Evolutionary conservation across 2,329 filamentous ascomycete species (phyloP).

Genomic region (Coniochaeta prunicola): DNA sequence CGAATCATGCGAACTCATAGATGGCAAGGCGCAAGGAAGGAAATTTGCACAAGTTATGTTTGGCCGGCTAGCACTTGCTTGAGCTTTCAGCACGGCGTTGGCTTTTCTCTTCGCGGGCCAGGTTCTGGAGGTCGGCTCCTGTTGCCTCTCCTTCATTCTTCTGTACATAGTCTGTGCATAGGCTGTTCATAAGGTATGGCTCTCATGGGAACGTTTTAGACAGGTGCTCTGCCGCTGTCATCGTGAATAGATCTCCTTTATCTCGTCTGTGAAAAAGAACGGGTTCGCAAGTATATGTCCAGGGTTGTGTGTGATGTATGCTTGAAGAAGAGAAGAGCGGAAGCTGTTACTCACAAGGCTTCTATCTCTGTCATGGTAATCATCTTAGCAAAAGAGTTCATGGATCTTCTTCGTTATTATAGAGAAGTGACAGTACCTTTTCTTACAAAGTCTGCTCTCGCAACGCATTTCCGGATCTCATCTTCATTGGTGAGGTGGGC

Average conservation of each 20-base stretch:
- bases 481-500: conserved; percentile 62
- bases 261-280: too few species aligned
- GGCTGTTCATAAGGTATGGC: not conserved
- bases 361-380: conserved; percentile 63
- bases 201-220: not conserved
- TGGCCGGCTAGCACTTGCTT: not conserved
- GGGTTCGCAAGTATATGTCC: too few species aligned
- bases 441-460: conserved; percentile 78
- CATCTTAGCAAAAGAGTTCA: not conserved
- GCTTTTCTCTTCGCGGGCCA: not conserved
- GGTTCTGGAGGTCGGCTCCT: not conserved
- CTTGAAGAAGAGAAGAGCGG: not conserved
- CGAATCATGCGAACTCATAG: not conserved
- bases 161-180: not conserved
- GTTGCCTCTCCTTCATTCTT: not conserved
- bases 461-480: conserved; percentile 69
- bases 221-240: not conserved
- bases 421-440: conserved; percentile 54
- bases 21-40: not conserved
- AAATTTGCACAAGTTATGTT: not conserved
- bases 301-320: not conserved
- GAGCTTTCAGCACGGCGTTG: not conserved
- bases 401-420: not conserved
- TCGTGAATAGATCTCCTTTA: not conserved
- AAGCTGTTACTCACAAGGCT: conserved; percentile 61